These are phyloP conservation scores for Ogataea pignaliae DNA, from an alignment of 805 yeast species.

Conservation along the genomic window DNA sequence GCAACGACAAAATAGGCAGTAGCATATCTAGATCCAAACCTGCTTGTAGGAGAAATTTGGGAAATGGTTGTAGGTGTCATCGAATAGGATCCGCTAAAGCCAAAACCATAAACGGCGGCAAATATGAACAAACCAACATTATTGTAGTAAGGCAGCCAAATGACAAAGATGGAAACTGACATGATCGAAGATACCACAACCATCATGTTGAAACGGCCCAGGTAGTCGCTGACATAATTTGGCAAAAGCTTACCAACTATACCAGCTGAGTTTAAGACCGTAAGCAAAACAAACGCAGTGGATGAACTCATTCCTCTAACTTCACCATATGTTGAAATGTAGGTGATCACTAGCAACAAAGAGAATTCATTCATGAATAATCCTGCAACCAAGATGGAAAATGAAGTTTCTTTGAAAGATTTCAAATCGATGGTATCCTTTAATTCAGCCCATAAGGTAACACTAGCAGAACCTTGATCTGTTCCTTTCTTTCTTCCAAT, in stretches of 20 bases:
- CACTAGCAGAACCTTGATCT: conserved; percentile 14
- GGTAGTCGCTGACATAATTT: conserved; percentile 27
- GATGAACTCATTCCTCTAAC: conserved; percentile 41
- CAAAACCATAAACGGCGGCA: conserved; percentile 46
- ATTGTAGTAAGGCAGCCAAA: conserved; percentile 57
- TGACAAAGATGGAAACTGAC: conserved; percentile 41
- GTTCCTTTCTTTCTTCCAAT: conserved; percentile 9
- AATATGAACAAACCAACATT: conserved; percentile 44
- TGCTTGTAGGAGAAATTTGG: conserved; percentile 50
- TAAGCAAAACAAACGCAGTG: conserved; percentile 42
- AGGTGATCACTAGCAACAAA: conserved; percentile 44
- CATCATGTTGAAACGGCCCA: conserved; percentile 54
- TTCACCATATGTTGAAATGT: conserved; percentile 49
- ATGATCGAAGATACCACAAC: conserved; percentile 42
- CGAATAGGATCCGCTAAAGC: conserved; percentile 53
- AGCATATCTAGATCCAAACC: conserved; percentile 67
- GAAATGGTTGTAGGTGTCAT: conserved; percentile 61
- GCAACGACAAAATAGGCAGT: conserved; percentile 61
- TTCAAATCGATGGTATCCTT: conserved; percentile 34
- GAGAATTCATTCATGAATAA: conserved; percentile 46
- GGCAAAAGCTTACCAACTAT: conserved; percentile 31
- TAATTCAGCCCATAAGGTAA: conserved; percentile 11
- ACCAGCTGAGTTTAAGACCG: conserved; percentile 46
- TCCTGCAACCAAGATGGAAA: conserved; percentile 36
- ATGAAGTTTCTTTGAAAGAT: conserved; percentile 35